Conservation (phyloP, 345 rosid genomes). For the Cardiospermum halicacabum region DNA sequence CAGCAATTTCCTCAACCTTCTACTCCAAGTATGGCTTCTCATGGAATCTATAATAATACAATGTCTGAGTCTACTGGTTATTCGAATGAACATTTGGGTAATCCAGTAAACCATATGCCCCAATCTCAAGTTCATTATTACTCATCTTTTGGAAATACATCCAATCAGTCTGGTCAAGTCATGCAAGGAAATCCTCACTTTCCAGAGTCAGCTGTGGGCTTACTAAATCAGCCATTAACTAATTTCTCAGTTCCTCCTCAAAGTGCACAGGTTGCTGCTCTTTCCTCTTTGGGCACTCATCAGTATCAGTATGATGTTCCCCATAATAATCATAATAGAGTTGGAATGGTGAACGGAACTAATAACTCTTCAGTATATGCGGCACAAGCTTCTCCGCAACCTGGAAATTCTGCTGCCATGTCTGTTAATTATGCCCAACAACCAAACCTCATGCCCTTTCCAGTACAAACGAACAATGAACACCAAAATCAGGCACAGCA, state of each 20-base stretch:
- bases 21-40: slow-evolving; percentile 32
- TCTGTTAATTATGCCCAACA: slow-evolving; percentile 44
- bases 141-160: slow-evolving; percentile 30
- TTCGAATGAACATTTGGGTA: slow-evolving; percentile 42
- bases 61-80: slow-evolving; percentile 35
- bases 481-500: slow-evolving; percentile 48
- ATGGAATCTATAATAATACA: slow-evolving; percentile 48
- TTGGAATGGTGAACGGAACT: slow-evolving; percentile 39
- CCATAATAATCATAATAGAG: slow-evolving; percentile 33
- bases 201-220: slow-evolving; percentile 41
- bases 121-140: slow-evolving; percentile 47
- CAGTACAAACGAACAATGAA: slow-evolving; percentile 38
- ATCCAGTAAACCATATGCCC: slow-evolving; percentile 41
- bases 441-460: slow-evolving; percentile 36
- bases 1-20: slow-evolving; percentile 34
- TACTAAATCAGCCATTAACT: slow-evolving; percentile 44
- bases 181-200: slow-evolving; percentile 35
- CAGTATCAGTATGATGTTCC: slow-evolving; percentile 53
- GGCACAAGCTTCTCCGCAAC: slow-evolving; percentile 40
- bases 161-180: slow-evolving; percentile 40
- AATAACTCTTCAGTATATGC: slow-evolving; percentile 37
- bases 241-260: slow-evolving; percentile 42
- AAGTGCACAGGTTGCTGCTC: slow-evolving; percentile 46
- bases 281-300: slow-evolving; percentile 49
- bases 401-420: slow-evolving; percentile 26